Base-by-base conservation (phyloP, 2,329 filamentous ascomycete genomes). In the Epichloe sibirici region DNA sequence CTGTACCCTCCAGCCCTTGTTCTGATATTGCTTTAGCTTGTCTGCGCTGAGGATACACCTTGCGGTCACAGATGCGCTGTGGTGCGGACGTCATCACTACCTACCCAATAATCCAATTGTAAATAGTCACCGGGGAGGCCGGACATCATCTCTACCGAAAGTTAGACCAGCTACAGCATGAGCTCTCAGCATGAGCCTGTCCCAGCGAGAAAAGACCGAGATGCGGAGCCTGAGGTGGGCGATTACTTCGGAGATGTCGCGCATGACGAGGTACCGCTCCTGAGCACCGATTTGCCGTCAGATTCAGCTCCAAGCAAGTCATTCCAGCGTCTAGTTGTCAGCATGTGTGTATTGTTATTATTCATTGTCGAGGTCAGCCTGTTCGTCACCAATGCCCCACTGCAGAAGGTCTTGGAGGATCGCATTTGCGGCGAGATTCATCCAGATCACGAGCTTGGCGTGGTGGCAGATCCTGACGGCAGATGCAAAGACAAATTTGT, bases 401-500 rank as follows among this genome's bases (percentile, higher is more conserved):
- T 65, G 45, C 74, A 71, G 48, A 72, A 74, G 51, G 69, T 81
- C 49, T 70, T 76, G 57, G 78, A 82, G 60, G 68, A 71, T 49
- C 71, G 79, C 45, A 71, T 79, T 45, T 82, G 79, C 61, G 72
- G 73, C 25, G 59, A 68, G 15, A 69, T 73, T 55, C 75, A 73
- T 56, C 71, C 74, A 5, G 64, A 70, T 2, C 63, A 70, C 45
- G 58, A 66, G 25, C 61, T 70, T 0, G 57, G 57, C 35, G 58
- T 56, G 45, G 50, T 55, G 45, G 59, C 49, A 3, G 55, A 63
- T 59, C 49, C 63, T 2, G 74, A 78, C 52, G 60, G 66, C 45
- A 65, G 69, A 5, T 81, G 78, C 65, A 81, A 81, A 59, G 61
- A 63, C 3, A 60, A 66, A 0, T 62, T 66, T 2, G 74, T 82